Percentiles rank a stretch among this genome's conserved stretches.
Evolutionary conservation across 345 rosid genomes (phyloP).

Genomic region (Gossypium bickii): DNA sequence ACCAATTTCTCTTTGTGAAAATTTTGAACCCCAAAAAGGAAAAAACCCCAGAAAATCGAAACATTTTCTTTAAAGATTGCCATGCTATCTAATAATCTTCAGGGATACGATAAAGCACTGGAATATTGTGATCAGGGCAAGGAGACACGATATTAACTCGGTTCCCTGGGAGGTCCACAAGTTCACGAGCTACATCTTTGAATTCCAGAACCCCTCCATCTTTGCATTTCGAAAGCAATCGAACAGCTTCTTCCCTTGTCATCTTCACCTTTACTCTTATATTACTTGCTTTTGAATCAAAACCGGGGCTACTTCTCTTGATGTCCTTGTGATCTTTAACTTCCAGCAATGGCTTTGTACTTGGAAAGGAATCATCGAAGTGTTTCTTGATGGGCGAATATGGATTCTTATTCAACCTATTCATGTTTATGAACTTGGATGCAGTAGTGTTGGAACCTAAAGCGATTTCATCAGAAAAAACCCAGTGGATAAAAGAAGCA

Average conservation of each 20-base stretch:
- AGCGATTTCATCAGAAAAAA: neutral
- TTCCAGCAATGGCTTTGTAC: neutral
- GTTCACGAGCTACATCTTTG: conserved; percentile 40
- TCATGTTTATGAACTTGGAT: conserved; percentile 26
- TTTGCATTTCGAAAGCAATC: conserved; percentile 40
- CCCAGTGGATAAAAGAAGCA: neutral
- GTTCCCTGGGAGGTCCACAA: conserved; percentile 36
- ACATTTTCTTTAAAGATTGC: neutral
- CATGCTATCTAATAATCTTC: conserved; percentile 24
- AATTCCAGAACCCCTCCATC: conserved; percentile 48
- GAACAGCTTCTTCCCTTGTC: conserved; percentile 57
- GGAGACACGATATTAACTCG: conserved; percentile 31
- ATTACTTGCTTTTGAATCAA: no score
- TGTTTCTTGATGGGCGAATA: conserved; percentile 19
- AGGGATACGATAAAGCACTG: conserved; percentile 21
- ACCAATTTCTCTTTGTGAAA: neutral
- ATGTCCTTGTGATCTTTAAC: neutral
- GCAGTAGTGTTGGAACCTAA: neutral
- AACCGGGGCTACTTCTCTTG: conserved; percentile 6
- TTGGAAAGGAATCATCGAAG: neutral
- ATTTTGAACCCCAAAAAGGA: no score
- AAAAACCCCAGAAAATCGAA: no score
- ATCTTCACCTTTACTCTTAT: conserved; percentile 58
- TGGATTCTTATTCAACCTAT: conserved; percentile 22
- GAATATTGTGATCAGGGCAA: neutral